phyloP scores from a whole-genome alignment of 2,329 filamentous ascomycete genomes.

The Fusarium sp. region DNA sequence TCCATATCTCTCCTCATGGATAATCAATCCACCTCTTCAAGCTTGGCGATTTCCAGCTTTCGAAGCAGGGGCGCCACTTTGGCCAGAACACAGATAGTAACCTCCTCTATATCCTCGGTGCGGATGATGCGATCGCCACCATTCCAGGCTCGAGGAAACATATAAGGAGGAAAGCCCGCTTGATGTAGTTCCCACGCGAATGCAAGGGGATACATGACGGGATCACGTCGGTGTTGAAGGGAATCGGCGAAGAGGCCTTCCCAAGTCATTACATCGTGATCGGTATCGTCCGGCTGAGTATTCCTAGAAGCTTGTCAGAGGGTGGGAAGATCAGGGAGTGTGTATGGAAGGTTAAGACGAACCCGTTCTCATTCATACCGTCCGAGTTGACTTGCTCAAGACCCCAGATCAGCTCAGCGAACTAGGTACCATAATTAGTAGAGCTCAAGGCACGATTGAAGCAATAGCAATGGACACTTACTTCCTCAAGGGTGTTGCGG shows the following conservation, averaged over 20 bases:
- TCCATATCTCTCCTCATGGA: background rate
- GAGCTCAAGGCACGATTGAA: background rate
- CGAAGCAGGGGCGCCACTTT: background rate
- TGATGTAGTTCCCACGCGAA: too few relatives aligned
- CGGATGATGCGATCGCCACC: too few relatives aligned
- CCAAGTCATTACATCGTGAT: background rate
- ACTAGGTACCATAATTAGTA: background rate
- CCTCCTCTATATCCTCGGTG: background rate
- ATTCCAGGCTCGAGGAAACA: too few relatives aligned
- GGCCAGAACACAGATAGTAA: background rate
- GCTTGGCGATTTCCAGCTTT: background rate
- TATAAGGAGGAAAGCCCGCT: too few relatives aligned
- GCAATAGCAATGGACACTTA: background rate
- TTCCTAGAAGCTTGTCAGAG: background rate
- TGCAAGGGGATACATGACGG: too few relatives aligned
- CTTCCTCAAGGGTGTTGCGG: background rate
- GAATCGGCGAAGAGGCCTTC: background rate
- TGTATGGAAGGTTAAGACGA: background rate
- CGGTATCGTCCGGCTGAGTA: background rate
- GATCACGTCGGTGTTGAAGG: too few relatives aligned
- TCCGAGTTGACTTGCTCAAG: background rate
- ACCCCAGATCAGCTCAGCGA: background rate
- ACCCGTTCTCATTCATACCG: background rate
- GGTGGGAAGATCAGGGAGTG: background rate
- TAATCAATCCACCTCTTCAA: background rate